Evolutionary conservation across 1,284 basidiomycete genomes (phyloP).

Genomic region (Apiotrichum mycotoxinovorans): DNA sequence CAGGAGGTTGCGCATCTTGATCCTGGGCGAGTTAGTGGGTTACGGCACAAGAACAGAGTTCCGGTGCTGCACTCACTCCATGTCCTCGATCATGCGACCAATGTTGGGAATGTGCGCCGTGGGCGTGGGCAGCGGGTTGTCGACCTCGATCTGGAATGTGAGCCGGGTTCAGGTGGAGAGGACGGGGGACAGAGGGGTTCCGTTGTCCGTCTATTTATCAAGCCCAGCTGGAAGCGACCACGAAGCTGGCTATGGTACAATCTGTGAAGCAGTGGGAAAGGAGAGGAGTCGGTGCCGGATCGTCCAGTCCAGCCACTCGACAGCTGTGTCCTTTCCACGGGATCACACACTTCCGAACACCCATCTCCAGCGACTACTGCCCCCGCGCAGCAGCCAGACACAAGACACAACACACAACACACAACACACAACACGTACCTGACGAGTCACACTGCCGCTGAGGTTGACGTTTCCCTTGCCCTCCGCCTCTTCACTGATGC

Average conservation of each 20-base stretch:
- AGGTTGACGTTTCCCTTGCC: slow-evolving; percentile 71
- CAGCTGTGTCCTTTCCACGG: no score
- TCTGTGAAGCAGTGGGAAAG: no score
- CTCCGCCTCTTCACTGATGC: slow-evolving; percentile 44
- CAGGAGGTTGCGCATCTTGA: slow-evolving; percentile 93
- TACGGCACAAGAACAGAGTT: not conserved
- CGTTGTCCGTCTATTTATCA: not conserved
- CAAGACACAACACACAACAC: no score
- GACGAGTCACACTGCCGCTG: slow-evolving; percentile 94
- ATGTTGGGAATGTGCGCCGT: slow-evolving; percentile 86
- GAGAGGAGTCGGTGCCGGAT: no score
- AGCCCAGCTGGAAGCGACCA: no score
- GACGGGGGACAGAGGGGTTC: slow-evolving; percentile 60
- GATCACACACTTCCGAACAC: no score
- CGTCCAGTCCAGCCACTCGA: no score
- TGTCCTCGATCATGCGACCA: slow-evolving; percentile 93
- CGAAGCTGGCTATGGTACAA: no score
- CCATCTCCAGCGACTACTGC: no score
- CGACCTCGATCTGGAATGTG: slow-evolving; percentile 59
- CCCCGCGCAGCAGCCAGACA: no score
- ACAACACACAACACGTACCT: slow-evolving; percentile 58
- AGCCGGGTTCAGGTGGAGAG: not conserved
- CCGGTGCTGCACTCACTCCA: slow-evolving; percentile 59
- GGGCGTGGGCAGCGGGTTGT: slow-evolving; percentile 70
- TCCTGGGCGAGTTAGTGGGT: slow-evolving; percentile 41